phyloP scores from a whole-genome alignment of 169 alveolate species.

The Eimeria brunetti region DNA sequence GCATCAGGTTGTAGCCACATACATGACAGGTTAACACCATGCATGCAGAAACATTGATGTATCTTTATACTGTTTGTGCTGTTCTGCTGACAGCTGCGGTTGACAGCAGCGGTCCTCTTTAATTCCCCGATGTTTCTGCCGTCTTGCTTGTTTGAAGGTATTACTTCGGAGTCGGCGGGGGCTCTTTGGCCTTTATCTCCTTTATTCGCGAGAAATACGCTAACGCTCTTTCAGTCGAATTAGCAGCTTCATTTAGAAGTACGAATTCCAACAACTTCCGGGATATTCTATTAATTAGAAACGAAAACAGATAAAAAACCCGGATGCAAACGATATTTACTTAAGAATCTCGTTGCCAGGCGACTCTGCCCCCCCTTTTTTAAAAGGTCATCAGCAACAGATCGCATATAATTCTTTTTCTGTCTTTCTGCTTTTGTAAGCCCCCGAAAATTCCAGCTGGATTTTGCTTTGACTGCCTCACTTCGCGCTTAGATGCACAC shows the following conservation, averaged over 20 bases:
- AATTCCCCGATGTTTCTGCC: neutral
- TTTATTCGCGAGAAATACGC: slow-evolving; percentile 27
- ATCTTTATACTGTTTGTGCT: neutral
- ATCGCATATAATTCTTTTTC: neutral
- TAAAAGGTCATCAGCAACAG: neutral
- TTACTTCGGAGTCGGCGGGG: slow-evolving; percentile 58
- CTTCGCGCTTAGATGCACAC: neutral
- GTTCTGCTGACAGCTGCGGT: neutral
- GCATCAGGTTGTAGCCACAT: neutral
- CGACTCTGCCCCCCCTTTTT: neutral
- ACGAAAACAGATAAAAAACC: neutral
- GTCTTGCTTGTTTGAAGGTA: slow-evolving; percentile 4
- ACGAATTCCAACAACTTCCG: slow-evolving; percentile 37
- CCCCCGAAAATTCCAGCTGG: neutral
- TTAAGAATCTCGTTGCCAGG: neutral
- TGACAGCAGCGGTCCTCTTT: neutral
- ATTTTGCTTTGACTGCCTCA: neutral
- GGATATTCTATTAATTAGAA: slow-evolving; percentile 32
- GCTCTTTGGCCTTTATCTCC: slow-evolving; percentile 43
- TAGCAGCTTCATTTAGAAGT: slow-evolving; percentile 11
- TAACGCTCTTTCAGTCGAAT: neutral
- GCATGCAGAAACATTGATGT: neutral
- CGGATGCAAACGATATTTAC: neutral
- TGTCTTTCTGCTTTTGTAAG: neutral
- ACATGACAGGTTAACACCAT: neutral